Evolutionary conservation across 1,139 yeast species (phyloP).

Genomic region (Arxiozyma heterogenica): DNA sequence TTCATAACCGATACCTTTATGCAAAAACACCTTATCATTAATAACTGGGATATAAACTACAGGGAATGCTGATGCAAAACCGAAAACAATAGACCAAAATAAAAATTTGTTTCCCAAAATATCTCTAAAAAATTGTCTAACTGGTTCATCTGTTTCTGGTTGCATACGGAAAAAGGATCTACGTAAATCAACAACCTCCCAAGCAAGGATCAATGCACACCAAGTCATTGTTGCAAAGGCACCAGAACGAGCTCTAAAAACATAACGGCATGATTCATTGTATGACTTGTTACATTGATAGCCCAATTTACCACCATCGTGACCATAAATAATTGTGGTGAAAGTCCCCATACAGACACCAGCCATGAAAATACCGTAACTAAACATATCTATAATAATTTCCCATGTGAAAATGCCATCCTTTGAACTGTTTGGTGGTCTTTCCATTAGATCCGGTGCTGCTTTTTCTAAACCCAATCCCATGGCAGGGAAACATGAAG

Average conservation of each 20-base stretch:
- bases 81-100: slow-evolving; percentile 75
- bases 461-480: slow-evolving; percentile 96
- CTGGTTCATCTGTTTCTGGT: slow-evolving; percentile 54
- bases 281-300: slow-evolving; percentile 47
- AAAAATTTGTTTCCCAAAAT: slow-evolving; percentile 70
- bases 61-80: slow-evolving; percentile 68
- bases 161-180: slow-evolving; percentile 70
- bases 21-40: slow-evolving; percentile 68
- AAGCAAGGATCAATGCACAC: slow-evolving; percentile 78
- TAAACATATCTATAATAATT: slow-evolving; percentile 64
- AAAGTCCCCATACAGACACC: slow-evolving; percentile 61
- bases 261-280: slow-evolving; percentile 46
- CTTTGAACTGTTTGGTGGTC: slow-evolving; percentile 83
- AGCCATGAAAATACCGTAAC: slow-evolving; percentile 70
- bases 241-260: slow-evolving; percentile 72
- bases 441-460: slow-evolving; percentile 86
- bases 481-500: slow-evolving; percentile 99
- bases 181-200: slow-evolving; percentile 80
- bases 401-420: slow-evolving; percentile 72
- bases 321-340: slow-evolving; percentile 55
- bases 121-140: slow-evolving; percentile 52
- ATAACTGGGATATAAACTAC: slow-evolving; percentile 83
- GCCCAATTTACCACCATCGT: slow-evolving; percentile 64
- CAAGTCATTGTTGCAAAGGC: slow-evolving; percentile 84
- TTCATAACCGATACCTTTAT: slow-evolving; percentile 65